phyloP scores from a whole-genome alignment of 1,284 basidiomycete genomes.

The Tylopilus sp. region DNA sequence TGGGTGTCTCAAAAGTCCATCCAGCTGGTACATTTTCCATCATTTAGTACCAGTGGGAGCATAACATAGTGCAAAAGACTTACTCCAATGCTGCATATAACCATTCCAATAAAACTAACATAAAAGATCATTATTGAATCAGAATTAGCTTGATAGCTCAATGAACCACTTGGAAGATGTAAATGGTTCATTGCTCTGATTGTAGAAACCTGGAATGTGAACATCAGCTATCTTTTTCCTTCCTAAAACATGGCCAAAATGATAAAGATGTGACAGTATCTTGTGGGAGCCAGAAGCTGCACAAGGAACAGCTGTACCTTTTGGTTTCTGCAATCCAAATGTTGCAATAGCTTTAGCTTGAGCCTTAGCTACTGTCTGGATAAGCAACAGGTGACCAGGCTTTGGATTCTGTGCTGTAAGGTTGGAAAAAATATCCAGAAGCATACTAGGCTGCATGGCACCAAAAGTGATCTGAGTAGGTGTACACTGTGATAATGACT shows the following conservation, averaged over 20 bases:
- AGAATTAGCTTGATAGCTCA: neutral
- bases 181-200: neutral
- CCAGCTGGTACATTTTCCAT: neutral
- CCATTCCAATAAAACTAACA: neutral
- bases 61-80: neutral
- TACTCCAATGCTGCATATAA: neutral
- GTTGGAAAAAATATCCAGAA: neutral
- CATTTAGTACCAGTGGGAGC: neutral
- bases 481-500: no score
- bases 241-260: no score
- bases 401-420: neutral
- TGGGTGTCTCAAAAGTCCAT: neutral
- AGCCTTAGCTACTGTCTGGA: neutral
- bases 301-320: neutral
- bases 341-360: neutral
- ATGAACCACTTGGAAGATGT: neutral
- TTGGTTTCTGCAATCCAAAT: neutral
- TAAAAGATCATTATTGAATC: neutral
- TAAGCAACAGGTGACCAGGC: neutral
- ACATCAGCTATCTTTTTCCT: no score
- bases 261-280: neutral
- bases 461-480: no score
- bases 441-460: no score
- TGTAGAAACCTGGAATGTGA: neutral
- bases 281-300: neutral